Conservation (phyloP, 495 filamentous ascomycete species). For the Xylaria telfairii region DNA sequence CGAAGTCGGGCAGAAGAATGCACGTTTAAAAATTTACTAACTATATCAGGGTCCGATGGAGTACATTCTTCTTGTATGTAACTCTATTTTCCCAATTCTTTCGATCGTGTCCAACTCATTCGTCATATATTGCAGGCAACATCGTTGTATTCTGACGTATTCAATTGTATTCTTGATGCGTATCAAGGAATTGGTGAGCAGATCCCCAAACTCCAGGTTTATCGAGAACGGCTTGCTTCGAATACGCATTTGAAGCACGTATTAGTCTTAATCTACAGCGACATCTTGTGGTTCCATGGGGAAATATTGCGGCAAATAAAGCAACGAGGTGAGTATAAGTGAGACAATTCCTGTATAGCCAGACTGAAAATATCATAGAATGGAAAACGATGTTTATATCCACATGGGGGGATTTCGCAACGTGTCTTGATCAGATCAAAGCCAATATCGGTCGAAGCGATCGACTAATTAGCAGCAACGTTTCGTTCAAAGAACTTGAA, state of each 20-base stretch:
- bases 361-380: neutral
- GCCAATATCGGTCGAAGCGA: constrained; percentile 29
- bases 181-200: constrained; percentile 50
- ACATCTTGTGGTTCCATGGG: constrained; percentile 54
- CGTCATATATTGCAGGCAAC: constrained; percentile 28
- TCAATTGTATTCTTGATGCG: constrained; percentile 47
- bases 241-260: constrained; percentile 32
- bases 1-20: neutral
- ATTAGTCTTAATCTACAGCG: constrained; percentile 46
- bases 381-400: constrained; percentile 40
- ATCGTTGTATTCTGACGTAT: constrained; percentile 38
- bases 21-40: neutral
- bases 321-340: constrained; percentile 30
- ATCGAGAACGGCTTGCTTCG: constrained; percentile 23
- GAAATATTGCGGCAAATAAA: constrained; percentile 42
- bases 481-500: constrained; percentile 4
- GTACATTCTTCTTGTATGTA: constrained; percentile 1
- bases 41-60: constrained; percentile 3
- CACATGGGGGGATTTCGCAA: constrained; percentile 48
- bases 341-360: neutral
- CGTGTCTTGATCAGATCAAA: constrained; percentile 40
- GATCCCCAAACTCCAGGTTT: constrained; percentile 43
- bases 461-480: neutral
- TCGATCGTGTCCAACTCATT: neutral
- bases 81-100: neutral